Evolutionary conservation across 2,329 filamentous ascomycete species (phyloP).

Genomic region (Tothia fuscella): DNA sequence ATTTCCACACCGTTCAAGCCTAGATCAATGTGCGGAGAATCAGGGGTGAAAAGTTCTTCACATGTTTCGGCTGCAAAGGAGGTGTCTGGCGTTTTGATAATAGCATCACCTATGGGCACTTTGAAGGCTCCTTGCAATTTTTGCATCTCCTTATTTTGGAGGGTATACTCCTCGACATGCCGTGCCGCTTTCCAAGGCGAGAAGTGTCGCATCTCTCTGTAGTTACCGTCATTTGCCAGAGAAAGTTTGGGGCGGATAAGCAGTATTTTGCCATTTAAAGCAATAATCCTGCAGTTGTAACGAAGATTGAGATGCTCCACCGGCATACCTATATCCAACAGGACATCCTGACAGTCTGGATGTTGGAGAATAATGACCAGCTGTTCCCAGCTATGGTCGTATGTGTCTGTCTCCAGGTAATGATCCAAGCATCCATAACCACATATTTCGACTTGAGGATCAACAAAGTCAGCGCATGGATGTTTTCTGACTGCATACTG

Average conservation of each 20-base stretch:
- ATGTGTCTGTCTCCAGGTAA: slow-evolving; percentile 38
- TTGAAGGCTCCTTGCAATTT: slow-evolving; percentile 43
- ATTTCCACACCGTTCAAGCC: slow-evolving; percentile 61
- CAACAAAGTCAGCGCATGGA: no score
- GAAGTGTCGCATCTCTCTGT: slow-evolving; percentile 50
- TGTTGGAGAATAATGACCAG: slow-evolving; percentile 49
- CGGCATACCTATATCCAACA: slow-evolving; percentile 46
- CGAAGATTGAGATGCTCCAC: slow-evolving; percentile 11
- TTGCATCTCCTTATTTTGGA: slow-evolving; percentile 45
- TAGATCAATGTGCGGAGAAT: slow-evolving; percentile 44
- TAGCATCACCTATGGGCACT: slow-evolving; percentile 57
- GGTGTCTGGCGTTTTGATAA: slow-evolving; percentile 44
- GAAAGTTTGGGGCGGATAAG: slow-evolving; percentile 58
- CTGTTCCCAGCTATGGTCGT: slow-evolving; percentile 51
- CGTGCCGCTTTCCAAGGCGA: slow-evolving; percentile 49
- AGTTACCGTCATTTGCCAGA: slow-evolving; percentile 35
- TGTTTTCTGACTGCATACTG: no score
- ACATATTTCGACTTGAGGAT: slow-evolving; percentile 42
- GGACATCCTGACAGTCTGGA: slow-evolving; percentile 49
- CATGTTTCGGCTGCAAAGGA: slow-evolving; percentile 54
- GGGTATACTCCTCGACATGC: slow-evolving; percentile 51
- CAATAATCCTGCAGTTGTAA: slow-evolving; percentile 55
- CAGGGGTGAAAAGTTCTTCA: slow-evolving; percentile 54
- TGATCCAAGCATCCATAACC: slow-evolving; percentile 56
- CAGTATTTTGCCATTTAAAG: slow-evolving; percentile 43